Conservation (phyloP, 2,329 filamentous ascomycete genomes). For the Magnaporthiopsis poae region DNA sequence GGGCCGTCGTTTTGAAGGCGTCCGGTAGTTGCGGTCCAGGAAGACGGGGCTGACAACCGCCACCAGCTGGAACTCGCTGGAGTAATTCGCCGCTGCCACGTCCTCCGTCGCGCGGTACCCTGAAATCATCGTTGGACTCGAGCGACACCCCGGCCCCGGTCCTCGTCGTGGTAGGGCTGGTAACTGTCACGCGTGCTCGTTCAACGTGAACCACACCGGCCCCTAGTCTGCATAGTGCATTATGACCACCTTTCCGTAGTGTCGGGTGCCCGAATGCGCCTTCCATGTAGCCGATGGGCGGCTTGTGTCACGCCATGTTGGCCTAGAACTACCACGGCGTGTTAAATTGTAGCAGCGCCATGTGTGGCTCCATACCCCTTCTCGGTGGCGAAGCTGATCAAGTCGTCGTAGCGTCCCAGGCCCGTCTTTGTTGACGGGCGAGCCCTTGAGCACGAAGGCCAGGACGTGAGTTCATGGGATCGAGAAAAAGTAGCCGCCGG, state of each 20-base stretch:
- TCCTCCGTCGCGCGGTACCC: slow-evolving; percentile 35
- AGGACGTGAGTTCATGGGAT: slow-evolving; percentile 44
- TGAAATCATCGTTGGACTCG: slow-evolving; percentile 42
- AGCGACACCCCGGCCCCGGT: slow-evolving; percentile 37
- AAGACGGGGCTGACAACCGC: slow-evolving; percentile 43
- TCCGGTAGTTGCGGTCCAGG: slow-evolving; percentile 39
- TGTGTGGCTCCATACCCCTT: slow-evolving; percentile 40
- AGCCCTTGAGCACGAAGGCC: slow-evolving; percentile 36
- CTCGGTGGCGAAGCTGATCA: slow-evolving; percentile 38
- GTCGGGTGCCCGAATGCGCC: slow-evolving; percentile 6
- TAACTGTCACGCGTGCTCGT: slow-evolving; percentile 41
- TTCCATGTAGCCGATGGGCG: slow-evolving; percentile 24
- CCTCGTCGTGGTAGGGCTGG: slow-evolving; percentile 44
- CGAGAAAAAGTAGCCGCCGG: slow-evolving; percentile 38
- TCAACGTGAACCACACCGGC: slow-evolving; percentile 43
- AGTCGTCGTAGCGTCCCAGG: slow-evolving; percentile 43
- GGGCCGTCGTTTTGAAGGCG: slow-evolving; percentile 34
- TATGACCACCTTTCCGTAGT: slow-evolving; percentile 44
- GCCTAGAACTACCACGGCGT: slow-evolving; percentile 24
- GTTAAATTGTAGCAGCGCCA: slow-evolving; percentile 42
- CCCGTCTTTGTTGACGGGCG: slow-evolving; percentile 42
- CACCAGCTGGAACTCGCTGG: slow-evolving; percentile 37
- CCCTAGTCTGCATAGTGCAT: slow-evolving; percentile 42
- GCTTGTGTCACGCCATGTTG: slow-evolving; percentile 25
- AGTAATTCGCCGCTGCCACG: slow-evolving; percentile 35